Percentiles rank a stretch among this genome's conserved stretches.
Evolutionary conservation across 1,139 yeast species (phyloP).

Genomic region (Pneumocystis jirovecii): DNA sequence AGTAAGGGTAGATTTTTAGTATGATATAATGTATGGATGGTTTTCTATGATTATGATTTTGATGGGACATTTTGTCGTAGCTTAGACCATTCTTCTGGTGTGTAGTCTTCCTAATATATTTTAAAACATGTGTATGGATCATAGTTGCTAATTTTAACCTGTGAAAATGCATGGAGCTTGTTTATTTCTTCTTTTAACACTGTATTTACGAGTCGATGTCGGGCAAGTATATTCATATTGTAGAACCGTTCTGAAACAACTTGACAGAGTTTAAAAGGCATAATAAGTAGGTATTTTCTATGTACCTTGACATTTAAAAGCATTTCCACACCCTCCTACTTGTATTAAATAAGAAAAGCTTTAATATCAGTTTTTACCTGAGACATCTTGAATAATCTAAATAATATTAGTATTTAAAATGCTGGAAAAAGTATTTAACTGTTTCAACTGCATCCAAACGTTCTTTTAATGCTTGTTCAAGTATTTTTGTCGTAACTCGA

Average conservation of each 20-base stretch:
- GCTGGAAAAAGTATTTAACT: not conserved
- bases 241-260: not conserved
- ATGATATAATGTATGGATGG: not conserved
- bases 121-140: not conserved
- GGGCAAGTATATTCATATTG: not conserved
- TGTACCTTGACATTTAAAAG: not conserved
- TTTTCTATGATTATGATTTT: not conserved
- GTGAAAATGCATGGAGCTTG: not conserved
- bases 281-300: not conserved
- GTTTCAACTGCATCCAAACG: not conserved
- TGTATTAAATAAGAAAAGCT: not conserved
- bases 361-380: not conserved
- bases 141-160: not conserved
- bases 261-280: not conserved
- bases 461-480: not conserved
- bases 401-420: not conserved
- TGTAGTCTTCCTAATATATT: not conserved
- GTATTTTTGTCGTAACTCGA: not conserved
- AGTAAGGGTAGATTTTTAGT: constrained; percentile 10
- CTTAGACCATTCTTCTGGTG: constrained; percentile 1
- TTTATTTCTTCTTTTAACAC: not conserved
- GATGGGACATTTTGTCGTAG: not conserved
- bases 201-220: not conserved
- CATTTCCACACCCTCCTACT: not conserved
- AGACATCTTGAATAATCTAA: constrained; percentile 1